Conservation (phyloP, 176 grass and related monocot species). For the Oryza coarctata region DNA sequence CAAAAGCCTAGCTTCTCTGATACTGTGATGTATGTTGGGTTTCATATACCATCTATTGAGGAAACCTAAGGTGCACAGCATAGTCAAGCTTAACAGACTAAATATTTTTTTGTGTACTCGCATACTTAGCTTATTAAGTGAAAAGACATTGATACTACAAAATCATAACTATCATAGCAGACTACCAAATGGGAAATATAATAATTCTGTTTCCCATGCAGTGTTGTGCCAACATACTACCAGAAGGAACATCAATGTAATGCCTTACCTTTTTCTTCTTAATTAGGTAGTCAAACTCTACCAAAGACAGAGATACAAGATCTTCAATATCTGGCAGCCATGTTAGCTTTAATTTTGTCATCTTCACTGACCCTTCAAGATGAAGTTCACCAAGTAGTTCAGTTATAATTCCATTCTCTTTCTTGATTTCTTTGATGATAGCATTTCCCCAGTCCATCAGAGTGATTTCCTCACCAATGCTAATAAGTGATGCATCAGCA, state of each 20-base stretch:
- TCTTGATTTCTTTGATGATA: slow-evolving; percentile 84
- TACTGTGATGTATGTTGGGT: background rate
- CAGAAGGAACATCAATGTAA: background rate
- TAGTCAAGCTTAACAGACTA: background rate
- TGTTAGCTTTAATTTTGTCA: slow-evolving; percentile 83
- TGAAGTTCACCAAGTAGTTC: slow-evolving; percentile 81
- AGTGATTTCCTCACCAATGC: slow-evolving; percentile 73
- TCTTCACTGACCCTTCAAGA: slow-evolving; percentile 86
- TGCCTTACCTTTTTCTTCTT: slow-evolving; percentile 88
- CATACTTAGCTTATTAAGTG: background rate
- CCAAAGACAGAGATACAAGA: slow-evolving; percentile 61
- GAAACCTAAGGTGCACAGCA: background rate
- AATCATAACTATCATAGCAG: background rate
- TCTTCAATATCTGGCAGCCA: slow-evolving; percentile 88
- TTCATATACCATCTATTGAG: background rate
- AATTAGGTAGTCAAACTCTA: slow-evolving; percentile 92
- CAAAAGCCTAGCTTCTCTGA: background rate
- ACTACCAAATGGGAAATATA: background rate
- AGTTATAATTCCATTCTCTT: slow-evolving; percentile 58
- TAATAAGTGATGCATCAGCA: slow-evolving; percentile 64
- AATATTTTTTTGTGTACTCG: background rate
- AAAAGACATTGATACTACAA: slow-evolving; percentile 20
- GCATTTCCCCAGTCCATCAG: slow-evolving; percentile 98
- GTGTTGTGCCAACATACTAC: background rate
- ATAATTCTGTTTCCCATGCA: background rate